Percentiles rank a stretch among this genome's conserved stretches.
Conservation (phyloP, 1,284 basidiomycete genomes). For the Rhodotorula glutinis region DNA sequence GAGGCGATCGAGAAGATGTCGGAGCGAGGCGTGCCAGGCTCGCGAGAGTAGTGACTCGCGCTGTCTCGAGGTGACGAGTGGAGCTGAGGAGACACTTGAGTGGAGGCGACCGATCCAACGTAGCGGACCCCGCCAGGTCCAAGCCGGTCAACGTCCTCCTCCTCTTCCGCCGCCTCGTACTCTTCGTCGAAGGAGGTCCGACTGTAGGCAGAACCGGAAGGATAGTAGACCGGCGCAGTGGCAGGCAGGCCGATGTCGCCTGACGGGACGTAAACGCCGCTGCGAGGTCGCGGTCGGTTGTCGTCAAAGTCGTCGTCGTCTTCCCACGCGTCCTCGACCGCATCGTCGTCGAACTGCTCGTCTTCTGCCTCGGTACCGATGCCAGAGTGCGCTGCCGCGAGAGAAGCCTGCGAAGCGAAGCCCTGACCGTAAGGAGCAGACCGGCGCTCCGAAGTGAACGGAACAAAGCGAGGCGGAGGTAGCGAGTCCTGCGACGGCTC, state of each 20-base stretch:
- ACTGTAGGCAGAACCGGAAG: not conserved
- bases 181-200: slow-evolving; percentile 7
- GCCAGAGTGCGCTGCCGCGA: slow-evolving; percentile 8
- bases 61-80: not conserved
- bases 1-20: slow-evolving; percentile 8
- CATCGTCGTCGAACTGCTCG: slow-evolving; percentile 6
- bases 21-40: slow-evolving; percentile 9
- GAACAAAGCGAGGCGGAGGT: slow-evolving; percentile 16
- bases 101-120: slow-evolving; percentile 21
- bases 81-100: slow-evolving; percentile 9
- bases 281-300: slow-evolving; percentile 12
- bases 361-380: not conserved
- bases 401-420: slow-evolving; percentile 20
- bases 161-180: too few species aligned
- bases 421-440: slow-evolving; percentile 8
- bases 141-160: not conserved
- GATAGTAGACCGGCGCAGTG: slow-evolving; percentile 26
- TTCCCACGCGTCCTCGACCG: slow-evolving; percentile 33
- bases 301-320: slow-evolving; percentile 9
- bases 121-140: slow-evolving; percentile 22
- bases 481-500: slow-evolving; percentile 15
- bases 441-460: slow-evolving; percentile 15
- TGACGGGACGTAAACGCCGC: slow-evolving; percentile 26
- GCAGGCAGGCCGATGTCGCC: slow-evolving; percentile 20
- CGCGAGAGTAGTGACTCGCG: slow-evolving; percentile 17